Conservation (phyloP, 306 rosid genomes). For the Trifolium dubium region DNA sequence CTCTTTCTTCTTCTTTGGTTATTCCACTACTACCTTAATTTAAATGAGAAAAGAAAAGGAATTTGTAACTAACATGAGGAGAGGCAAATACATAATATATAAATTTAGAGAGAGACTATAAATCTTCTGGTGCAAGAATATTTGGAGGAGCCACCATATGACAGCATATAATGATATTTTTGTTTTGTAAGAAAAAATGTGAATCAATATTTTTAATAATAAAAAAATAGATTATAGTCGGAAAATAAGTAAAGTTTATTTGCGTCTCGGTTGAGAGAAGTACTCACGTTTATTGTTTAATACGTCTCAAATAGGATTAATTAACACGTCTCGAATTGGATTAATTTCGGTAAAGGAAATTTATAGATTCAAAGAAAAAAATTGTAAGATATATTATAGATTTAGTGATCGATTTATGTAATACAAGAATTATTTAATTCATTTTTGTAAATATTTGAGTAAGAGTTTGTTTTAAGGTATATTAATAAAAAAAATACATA, state of each 20-base stretch:
- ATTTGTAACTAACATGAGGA: constrained; percentile 65
- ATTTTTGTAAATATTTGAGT: not conserved
- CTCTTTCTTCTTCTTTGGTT: constrained; percentile 61
- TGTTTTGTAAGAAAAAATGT: not conserved
- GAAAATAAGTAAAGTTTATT: not conserved
- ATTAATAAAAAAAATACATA: not conserved
- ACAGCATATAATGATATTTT: constrained; percentile 40
- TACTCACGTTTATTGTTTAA: no score
- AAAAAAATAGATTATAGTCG: not conserved
- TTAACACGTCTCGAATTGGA: no score
- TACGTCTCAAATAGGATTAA: no score
- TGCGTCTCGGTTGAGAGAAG: no score
- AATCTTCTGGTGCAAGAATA: constrained; percentile 88
- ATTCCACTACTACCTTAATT: constrained; percentile 77
- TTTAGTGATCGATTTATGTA: not conserved
- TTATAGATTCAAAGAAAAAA: no score
- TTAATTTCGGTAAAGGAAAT: no score
- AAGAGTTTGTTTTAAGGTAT: not conserved
- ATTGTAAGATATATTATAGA: not conserved
- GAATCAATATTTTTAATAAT: not conserved
- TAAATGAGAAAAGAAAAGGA: constrained; percentile 73
- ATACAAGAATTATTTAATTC: not conserved
- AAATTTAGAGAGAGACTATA: constrained; percentile 60
- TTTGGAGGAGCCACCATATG: constrained; percentile 81
- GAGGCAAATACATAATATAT: constrained; percentile 56